Evolutionary conservation across 129 eudicot species (phyloP).

Genomic region (Cynara cardunculus): DNA sequence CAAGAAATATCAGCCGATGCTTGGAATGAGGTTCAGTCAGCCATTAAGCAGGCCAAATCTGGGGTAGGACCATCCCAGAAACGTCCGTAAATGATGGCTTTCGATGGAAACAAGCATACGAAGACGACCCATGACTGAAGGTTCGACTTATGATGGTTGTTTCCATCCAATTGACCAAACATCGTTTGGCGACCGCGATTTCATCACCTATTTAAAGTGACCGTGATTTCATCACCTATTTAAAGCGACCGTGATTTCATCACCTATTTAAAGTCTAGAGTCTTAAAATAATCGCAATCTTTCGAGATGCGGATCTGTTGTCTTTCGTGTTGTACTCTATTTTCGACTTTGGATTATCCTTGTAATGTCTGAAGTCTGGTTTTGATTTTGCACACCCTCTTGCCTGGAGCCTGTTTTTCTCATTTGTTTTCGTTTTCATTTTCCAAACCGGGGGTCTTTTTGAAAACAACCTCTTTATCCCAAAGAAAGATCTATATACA

Average conservation of each 20-base stretch:
- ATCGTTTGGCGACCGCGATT: neutral
- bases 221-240: too few species aligned
- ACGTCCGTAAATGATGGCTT: neutral
- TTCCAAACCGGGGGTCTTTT: neutral
- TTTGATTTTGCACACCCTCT: neutral
- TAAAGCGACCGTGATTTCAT: neutral
- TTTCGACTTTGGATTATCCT: neutral
- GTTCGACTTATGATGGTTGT: neutral
- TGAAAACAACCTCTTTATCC: too few species aligned
- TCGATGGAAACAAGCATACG: neutral
- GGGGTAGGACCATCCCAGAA: neutral
- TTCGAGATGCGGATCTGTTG: neutral
- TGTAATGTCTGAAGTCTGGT: neutral
- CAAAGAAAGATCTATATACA: too few species aligned
- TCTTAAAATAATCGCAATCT: neutral
- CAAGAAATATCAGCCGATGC: neutral
- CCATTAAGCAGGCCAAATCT: neutral
- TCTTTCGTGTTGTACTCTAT: neutral
- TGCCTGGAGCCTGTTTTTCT: neutral
- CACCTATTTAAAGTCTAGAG: neutral
- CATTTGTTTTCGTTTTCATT: too few species aligned
- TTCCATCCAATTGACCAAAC: neutral
- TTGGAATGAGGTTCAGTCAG: neutral
- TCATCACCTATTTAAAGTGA: too few species aligned
- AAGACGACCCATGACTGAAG: neutral